phyloP scores from a whole-genome alignment of 2,329 filamentous ascomycete species.

The Pyrenophora seminiperda region DNA sequence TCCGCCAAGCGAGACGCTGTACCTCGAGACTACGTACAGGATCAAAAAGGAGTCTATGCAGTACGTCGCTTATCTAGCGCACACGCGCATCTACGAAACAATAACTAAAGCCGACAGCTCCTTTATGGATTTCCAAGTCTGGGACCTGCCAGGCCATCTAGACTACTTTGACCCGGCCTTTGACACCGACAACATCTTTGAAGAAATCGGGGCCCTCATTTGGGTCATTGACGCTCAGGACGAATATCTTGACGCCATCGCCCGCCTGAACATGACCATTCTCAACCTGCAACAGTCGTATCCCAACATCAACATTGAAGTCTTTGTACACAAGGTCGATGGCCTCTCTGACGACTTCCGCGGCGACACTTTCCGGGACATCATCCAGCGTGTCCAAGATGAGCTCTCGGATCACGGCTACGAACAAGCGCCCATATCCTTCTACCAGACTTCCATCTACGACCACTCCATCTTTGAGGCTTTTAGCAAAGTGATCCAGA shows the following conservation, averaged over 20 bases:
- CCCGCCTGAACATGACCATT: conserved; percentile 84
- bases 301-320: conserved; percentile 93
- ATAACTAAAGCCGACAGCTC: conserved; percentile 62
- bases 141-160: conserved; percentile 95
- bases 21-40: conserved; percentile 89
- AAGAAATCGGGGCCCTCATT: conserved; percentile 89
- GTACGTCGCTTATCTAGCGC: conserved; percentile 59
- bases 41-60: conserved; percentile 96
- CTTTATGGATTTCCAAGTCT: conserved; percentile 99
- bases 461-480: conserved; percentile 98
- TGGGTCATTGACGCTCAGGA: conserved; percentile 99
- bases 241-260: conserved; percentile 91
- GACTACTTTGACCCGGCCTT: conserved; percentile 90
- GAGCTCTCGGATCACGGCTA: conserved; percentile 92
- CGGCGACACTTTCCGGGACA: conserved; percentile 93
- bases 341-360: conserved; percentile 97
- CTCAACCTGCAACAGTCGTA: conserved; percentile 86
- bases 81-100: conserved; percentile 6
- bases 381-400: conserved; percentile 94
- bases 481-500: conserved; percentile 97
- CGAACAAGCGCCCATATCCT: conserved; percentile 90
- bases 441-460: conserved; percentile 97
- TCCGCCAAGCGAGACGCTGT: conserved; percentile 92
- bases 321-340: conserved; percentile 99
- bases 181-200: conserved; percentile 91